Base-by-base conservation (phyloP, 495 filamentous ascomycete species). In the Massariosphaeria phaeospora region DNA sequence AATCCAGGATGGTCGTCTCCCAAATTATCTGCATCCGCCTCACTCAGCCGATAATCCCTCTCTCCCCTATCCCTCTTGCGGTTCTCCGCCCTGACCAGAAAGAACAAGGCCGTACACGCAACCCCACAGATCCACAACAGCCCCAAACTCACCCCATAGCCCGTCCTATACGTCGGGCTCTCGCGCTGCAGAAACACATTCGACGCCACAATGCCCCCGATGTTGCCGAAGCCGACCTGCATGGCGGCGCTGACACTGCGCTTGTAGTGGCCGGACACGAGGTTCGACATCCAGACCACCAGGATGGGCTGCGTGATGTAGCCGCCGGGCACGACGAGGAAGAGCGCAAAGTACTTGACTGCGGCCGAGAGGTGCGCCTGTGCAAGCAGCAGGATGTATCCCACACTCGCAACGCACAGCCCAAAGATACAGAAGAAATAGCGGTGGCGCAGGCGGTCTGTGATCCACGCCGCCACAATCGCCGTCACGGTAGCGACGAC, bases 1-100 rank as follows among this genome's bases (percentile, higher is more conserved):
- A 55, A 61, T 9, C 33, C 41, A 35, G 80, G 81, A 68, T 82
- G 77, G 48, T 76, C 78, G 60, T 84, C 81, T 0, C 80, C 81
- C 48, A 83, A 68, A 56, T 83, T 83, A 41, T 75, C 67, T 15
- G 72, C 64, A 51, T 75, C 67, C 26, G 70, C 55, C 59, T 77
- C 73, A 36, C 81, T 72, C 47, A 77, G 70, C 57, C 74, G 67
- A 58, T 70, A 48, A 64, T 85, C 75, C 39, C 78, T 72, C 62
- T 76, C 71, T 0, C 79, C 79, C 24, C 69, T 46, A 9, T 78
- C 74, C n/a, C 68, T 46, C 57, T 54, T 62, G 50, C 35, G 43
- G 43, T 68, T 71, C 59, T 69, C 67, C n/a, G 18, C 20, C 50
- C 33, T 52, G 2, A 69, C 74, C 15, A 72, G 74, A 12, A 69